These are phyloP conservation scores for Hymenoscyphus repandus DNA, from an alignment of 2,329 filamentous ascomycete species.

Conservation along the genomic window DNA sequence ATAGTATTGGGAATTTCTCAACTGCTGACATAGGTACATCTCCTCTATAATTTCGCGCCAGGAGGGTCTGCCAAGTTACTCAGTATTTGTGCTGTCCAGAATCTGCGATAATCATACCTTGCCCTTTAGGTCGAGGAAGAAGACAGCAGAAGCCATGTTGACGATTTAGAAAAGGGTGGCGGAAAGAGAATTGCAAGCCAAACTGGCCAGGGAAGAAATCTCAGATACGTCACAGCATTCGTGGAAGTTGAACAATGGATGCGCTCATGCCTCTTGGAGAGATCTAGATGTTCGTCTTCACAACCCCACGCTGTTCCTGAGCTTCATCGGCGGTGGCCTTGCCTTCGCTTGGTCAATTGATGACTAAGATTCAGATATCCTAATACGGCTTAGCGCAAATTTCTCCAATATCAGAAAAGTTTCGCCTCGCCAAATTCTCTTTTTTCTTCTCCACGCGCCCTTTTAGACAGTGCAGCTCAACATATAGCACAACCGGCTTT, in stretches of 20 bases:
- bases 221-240: conserved; percentile 20
- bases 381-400: conserved; percentile 14
- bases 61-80: conserved; percentile 65
- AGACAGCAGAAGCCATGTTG: conserved; percentile 89
- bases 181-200: conserved; percentile 8
- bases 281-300: background rate
- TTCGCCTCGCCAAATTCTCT: conserved; percentile 31
- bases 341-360: conserved; percentile 10
- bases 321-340: conserved; percentile 18
- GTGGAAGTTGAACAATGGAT: conserved; percentile 5
- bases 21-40: conserved; percentile 99
- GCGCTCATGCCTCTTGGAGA: too few relatives aligned
- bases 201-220: conserved; percentile 10
- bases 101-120: conserved; percentile 59
- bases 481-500: conserved; percentile 48
- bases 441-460: conserved; percentile 59
- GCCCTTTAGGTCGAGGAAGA: conserved; percentile 99
- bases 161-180: conserved; percentile 5
- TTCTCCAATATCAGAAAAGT: conserved; percentile 17
- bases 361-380: too few relatives aligned
- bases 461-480: conserved; percentile 83
- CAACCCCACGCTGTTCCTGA: conserved; percentile 24
- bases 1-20: conserved; percentile 92
- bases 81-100: conserved; percentile 18
- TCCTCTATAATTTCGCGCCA: conserved; percentile 96